Percentiles rank a stretch among this genome's conserved stretches.
phyloP scores from a whole-genome alignment of 1,139 yeast species.

The Suhomyces taliae region DNA sequence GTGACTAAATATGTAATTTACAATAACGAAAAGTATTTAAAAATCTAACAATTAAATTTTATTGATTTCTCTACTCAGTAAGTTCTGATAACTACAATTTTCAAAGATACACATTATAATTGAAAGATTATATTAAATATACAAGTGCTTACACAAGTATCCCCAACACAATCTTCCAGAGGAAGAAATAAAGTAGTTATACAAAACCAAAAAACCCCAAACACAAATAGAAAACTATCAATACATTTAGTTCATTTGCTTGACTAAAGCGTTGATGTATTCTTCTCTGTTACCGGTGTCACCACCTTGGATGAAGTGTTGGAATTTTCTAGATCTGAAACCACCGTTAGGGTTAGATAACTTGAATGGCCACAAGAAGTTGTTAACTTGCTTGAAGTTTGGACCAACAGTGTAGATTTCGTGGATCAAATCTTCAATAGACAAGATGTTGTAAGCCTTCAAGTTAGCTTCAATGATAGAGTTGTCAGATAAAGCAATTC shows the following conservation, averaged over 20 bases:
- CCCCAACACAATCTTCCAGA: constrained; percentile 11
- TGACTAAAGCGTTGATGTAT: constrained; percentile 95
- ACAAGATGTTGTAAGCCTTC: constrained; percentile 96
- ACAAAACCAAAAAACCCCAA: constrained; percentile 12
- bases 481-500: constrained; percentile 93
- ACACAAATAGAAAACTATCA: constrained; percentile 2
- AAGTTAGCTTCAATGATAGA: constrained; percentile 88
- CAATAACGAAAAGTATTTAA: too few species aligned
- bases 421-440: constrained; percentile 97
- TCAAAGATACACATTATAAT: constrained; percentile 4
- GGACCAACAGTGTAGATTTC: constrained; percentile 99
- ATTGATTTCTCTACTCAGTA: too few species aligned
- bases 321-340: constrained; percentile 99
- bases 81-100: not conserved
- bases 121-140: constrained; percentile 17
- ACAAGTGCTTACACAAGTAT: constrained; percentile 13
- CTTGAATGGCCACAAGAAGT: constrained; percentile 99
- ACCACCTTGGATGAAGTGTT: constrained; percentile 99
- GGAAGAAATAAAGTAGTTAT: constrained; percentile 16
- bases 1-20: too few species aligned
- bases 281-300: constrained; percentile 99
- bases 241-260: constrained; percentile 81
- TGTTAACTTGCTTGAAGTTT: constrained; percentile 99
- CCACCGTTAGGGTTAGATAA: constrained; percentile 99
- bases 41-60: too few species aligned